These are phyloP conservation scores for Syzygium jambos DNA, from an alignment of 345 rosid genomes.

Conservation along the genomic window DNA sequence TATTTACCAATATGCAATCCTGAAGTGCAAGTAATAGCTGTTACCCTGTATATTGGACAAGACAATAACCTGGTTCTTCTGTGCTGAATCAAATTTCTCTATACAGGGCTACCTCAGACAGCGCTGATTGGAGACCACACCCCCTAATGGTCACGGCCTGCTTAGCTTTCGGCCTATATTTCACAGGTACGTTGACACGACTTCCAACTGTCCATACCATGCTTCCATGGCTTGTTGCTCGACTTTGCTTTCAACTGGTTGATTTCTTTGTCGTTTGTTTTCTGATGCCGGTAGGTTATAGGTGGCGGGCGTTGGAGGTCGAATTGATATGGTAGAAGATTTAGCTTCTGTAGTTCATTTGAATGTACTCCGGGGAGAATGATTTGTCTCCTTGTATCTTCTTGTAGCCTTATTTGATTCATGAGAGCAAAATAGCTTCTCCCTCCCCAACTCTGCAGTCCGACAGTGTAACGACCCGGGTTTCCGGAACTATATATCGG, in stretches of 20 bases:
- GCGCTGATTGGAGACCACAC: background rate
- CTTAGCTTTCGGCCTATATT: background rate
- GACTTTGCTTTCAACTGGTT: background rate
- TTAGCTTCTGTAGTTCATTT: background rate
- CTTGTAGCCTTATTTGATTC: background rate
- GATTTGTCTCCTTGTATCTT: background rate
- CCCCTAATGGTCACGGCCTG: background rate
- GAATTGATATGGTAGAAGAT: background rate
- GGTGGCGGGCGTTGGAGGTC: background rate
- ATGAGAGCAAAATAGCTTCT: background rate
- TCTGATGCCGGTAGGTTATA: background rate
- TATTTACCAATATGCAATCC: background rate
- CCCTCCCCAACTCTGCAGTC: background rate
- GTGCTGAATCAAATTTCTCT: background rate
- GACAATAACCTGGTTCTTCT: background rate
- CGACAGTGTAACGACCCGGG: background rate
- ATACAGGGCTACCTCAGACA: slow-evolving; percentile 1
- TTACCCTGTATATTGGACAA: background rate
- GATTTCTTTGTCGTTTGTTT: background rate
- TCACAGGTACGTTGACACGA: background rate
- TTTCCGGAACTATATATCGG: background rate
- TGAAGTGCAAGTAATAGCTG: background rate
- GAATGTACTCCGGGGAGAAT: background rate
- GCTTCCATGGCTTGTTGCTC: background rate
- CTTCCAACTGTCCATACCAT: background rate